Percentiles rank a stretch among this genome's conserved stretches.
Conservation (phyloP, 2,329 filamentous ascomycete genomes). For the Penicillium sp. region DNA sequence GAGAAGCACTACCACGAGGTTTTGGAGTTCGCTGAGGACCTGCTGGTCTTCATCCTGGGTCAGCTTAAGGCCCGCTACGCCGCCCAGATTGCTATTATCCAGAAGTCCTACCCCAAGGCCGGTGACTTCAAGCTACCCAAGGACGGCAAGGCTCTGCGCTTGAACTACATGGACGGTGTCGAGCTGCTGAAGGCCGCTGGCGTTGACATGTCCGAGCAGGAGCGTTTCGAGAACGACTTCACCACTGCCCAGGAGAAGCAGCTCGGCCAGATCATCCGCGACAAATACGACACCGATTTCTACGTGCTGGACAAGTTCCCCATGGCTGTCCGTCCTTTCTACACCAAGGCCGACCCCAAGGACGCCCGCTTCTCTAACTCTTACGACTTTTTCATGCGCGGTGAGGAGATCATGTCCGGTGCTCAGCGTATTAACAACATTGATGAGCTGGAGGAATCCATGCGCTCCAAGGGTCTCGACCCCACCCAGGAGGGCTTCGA, state of each 20-base stretch:
- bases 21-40: constrained; percentile 49
- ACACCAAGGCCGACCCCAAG: constrained; percentile 76
- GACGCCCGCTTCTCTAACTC: constrained; percentile 67
- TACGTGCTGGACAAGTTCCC: constrained; percentile 98
- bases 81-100: constrained; percentile 47
- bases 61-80: constrained; percentile 47
- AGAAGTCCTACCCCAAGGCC: constrained; percentile 52
- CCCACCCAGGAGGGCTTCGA: constrained; percentile 60
- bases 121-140: constrained; percentile 53
- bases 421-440: constrained; percentile 66
- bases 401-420: constrained; percentile 67
- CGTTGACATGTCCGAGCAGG: constrained; percentile 51
- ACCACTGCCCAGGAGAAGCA: constrained; percentile 58
- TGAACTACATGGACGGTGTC: constrained; percentile 53
- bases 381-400: constrained; percentile 71
- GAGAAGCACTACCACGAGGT: constrained; percentile 53
- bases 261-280: constrained; percentile 80
- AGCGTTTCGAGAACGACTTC: constrained; percentile 50
- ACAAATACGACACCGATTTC: constrained; percentile 93
- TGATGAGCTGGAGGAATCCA: constrained; percentile 58
- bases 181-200: constrained; percentile 50
- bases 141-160: constrained; percentile 49
- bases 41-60: constrained; percentile 51
- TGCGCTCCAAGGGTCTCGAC: constrained; percentile 61
- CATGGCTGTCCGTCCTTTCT: constrained; percentile 82